Evolutionary conservation across 2,329 filamentous ascomycete genomes (phyloP).

Genomic region (Botrytis paeoniae): DNA sequence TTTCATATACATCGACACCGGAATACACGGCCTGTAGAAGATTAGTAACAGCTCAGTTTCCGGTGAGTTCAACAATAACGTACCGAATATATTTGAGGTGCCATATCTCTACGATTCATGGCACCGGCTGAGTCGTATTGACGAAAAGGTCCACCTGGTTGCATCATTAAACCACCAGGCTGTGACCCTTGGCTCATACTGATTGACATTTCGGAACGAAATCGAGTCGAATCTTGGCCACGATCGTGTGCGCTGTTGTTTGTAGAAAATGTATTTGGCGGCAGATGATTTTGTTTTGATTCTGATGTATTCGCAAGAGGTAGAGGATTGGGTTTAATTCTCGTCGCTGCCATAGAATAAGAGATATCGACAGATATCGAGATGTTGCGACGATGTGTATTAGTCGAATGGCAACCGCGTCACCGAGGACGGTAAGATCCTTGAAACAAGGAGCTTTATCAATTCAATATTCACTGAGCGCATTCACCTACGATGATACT

Average conservation of each 20-base stretch:
- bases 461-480: conserved; percentile 12
- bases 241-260: conserved; percentile 29
- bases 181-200: conserved; percentile 38
- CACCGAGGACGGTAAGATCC: not conserved
- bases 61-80: conserved; percentile 31
- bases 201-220: conserved; percentile 36
- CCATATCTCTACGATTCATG: conserved; percentile 29
- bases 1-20: conserved; percentile 94
- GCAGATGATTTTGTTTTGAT: conserved; percentile 34
- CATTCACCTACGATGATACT: not conserved
- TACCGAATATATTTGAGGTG: conserved; percentile 62
- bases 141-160: conserved; percentile 34
- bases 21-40: conserved; percentile 75
- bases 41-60: conserved; percentile 10
- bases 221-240: conserved; percentile 25
- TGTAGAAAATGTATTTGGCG: conserved; percentile 27
- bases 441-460: not conserved
- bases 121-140: conserved; percentile 34
- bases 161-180: conserved; percentile 37
- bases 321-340: conserved; percentile 30
- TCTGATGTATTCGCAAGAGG: conserved; percentile 34
- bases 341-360: conserved; percentile 33
- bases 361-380: conserved; percentile 9
- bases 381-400: not conserved
- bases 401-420: conserved; percentile 21